A percentile compares a stretch with the other conserved stretches of the same genome.
phyloP scores from a whole-genome alignment of 257 asterid species.

The Fraxinus cuspidata region DNA sequence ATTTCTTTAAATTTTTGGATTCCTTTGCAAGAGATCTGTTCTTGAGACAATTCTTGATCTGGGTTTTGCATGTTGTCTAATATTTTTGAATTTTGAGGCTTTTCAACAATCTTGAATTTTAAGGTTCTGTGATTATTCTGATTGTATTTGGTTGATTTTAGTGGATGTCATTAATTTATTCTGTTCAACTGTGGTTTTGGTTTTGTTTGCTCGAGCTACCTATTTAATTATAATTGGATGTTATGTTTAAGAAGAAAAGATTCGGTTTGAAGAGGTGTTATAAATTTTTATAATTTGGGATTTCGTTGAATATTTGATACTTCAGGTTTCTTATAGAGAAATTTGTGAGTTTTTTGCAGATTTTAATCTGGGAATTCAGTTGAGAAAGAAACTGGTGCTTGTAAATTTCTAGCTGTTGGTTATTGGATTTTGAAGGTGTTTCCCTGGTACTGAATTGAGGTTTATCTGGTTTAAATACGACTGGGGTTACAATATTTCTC shows the following conservation, averaged over 20 bases:
- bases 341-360: neutral
- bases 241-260: slow-evolving; percentile 5
- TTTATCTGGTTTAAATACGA: neutral
- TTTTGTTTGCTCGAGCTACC: neutral
- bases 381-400: neutral
- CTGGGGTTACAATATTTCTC: neutral
- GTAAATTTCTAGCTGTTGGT: neutral
- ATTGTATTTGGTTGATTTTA: neutral
- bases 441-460: neutral
- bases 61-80: slow-evolving; percentile 34
- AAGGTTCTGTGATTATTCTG: neutral
- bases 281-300: slow-evolving; percentile 4
- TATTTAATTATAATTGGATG: slow-evolving; percentile 3
- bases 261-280: slow-evolving; percentile 10
- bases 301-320: slow-evolving; percentile 11
- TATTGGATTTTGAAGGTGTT: neutral
- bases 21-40: slow-evolving; percentile 38
- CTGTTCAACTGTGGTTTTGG: neutral
- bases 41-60: slow-evolving; percentile 37
- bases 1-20: slow-evolving; percentile 18
- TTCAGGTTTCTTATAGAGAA: neutral
- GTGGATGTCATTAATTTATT: neutral
- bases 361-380: neutral
- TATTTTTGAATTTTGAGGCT: slow-evolving; percentile 1
- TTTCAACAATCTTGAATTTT: slow-evolving; percentile 9